Conservation (phyloP, 2,329 filamentous ascomycete genomes). For the Arthrobotrys entomopaga region DNA sequence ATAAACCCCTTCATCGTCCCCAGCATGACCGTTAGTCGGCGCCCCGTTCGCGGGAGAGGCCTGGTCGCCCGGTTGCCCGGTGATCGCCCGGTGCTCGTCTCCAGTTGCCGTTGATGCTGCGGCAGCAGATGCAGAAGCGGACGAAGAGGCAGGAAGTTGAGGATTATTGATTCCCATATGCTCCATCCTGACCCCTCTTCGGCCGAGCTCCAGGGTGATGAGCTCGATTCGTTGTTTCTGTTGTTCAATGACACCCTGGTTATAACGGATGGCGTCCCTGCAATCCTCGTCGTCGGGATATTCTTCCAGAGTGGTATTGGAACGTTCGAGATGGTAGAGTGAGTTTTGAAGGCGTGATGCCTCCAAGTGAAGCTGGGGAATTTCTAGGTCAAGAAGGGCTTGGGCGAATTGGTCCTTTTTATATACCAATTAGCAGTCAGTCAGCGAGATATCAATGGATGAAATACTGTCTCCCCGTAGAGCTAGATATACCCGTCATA, state of each 20-base stretch:
- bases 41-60: conserved; percentile 14
- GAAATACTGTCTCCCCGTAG: neutral
- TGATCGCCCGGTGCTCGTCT: conserved; percentile 4
- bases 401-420: conserved; percentile 56
- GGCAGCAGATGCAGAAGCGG: neutral
- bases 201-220: conserved; percentile 32
- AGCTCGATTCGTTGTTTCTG: conserved; percentile 36
- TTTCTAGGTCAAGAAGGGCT: conserved; percentile 56
- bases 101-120: neutral
- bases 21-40: conserved; percentile 30
- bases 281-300: conserved; percentile 51
- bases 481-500: neutral
- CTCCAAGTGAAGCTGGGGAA: conserved; percentile 58
- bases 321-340: conserved; percentile 58
- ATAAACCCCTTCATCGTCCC: conserved; percentile 46
- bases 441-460: neutral
- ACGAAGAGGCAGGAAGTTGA: neutral
- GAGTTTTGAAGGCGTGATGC: conserved; percentile 58
- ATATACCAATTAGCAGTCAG: neutral
- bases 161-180: conserved; percentile 25
- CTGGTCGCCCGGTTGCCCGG: conserved; percentile 7
- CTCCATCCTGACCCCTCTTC: conserved; percentile 41
- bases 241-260: conserved; percentile 45
- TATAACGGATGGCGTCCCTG: conserved; percentile 49
- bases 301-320: conserved; percentile 52